Evolutionary conservation across 352 stramenopile genomes (phyloP).

Genomic region (Globisporangium paroecandrum): DNA sequence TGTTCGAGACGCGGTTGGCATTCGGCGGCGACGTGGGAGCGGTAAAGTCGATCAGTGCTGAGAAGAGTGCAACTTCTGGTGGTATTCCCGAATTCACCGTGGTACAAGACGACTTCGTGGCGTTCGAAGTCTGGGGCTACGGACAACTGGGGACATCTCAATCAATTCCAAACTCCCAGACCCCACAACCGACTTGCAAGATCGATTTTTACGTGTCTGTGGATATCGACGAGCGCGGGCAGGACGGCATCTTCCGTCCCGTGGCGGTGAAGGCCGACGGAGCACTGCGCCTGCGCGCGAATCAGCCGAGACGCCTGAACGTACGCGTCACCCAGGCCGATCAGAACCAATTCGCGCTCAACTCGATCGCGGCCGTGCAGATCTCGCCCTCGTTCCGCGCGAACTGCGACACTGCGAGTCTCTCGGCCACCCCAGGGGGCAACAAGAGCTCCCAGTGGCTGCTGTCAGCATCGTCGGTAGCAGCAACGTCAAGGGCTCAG

Average conservation of each 20-base stretch:
- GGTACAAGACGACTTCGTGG: conserved; percentile 34
- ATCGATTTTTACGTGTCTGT: conserved; percentile 68
- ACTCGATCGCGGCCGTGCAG: conserved; percentile 35
- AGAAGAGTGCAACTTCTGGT: conserved; percentile 1
- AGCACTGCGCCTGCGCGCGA: conserved; percentile 52
- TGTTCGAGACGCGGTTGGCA: conserved; percentile 11
- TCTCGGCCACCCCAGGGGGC: conserved; percentile 15
- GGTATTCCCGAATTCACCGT: neutral
- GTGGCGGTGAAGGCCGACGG: conserved; percentile 73
- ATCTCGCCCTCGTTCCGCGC: conserved; percentile 33
- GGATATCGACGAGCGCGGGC: conserved; percentile 68
- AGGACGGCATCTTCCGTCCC: conserved; percentile 58
- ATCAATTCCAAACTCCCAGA: neutral
- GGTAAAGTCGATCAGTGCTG: neutral
- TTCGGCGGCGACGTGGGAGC: neutral
- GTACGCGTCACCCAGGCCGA: conserved; percentile 72
- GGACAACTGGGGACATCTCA: conserved; percentile 23
- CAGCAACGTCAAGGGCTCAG: neutral
- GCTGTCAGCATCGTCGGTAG: conserved; percentile 26
- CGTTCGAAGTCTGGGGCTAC: conserved; percentile 56
- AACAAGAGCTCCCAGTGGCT: conserved; percentile 41
- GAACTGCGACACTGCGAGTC: conserved; percentile 9
- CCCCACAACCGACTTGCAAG: conserved; percentile 11
- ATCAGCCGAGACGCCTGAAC: conserved; percentile 50
- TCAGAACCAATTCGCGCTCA: conserved; percentile 46